Base-by-base conservation (phyloP, 208 protist species). In the Trichomonas vaginalis region DNA sequence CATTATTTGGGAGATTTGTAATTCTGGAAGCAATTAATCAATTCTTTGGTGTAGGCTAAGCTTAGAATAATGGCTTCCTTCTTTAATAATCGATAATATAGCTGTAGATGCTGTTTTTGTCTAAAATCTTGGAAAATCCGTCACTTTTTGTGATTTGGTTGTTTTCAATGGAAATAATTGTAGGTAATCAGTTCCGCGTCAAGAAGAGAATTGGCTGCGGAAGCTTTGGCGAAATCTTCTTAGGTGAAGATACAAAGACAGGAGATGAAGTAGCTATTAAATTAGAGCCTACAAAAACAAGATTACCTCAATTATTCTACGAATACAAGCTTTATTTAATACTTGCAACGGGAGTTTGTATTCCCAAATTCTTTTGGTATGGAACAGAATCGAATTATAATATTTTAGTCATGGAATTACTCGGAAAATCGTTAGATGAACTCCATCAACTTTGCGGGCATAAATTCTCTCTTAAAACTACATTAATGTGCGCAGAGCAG, bases 321-420 rank as follows among this genome's bases (percentile, higher is more conserved):
- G 99, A 99, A 97, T 98, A 98, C 40, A 98, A 98, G 56, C 97
- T 99, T 6, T 99, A 99, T 95, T 97, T 97, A 83, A 97, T 98
- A 37, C 96, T 99, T 17, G 62, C 95, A 2, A 98, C 97, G 39
- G 98, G 97, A 32, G 95, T 99, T 8, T 99, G 99, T 46, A 98
- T 99, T 48, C 98, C 99, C 0, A 96, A 98, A 37, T 97, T 99
- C 0, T 98, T 98, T 96, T 99, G 98, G 97, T 99, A 97, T 96
- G 99, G 98, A 1, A 88, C 97, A 9, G 98, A 99, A 62, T 98
- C 98, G 0, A 98, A 99, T 79, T 99, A 99, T 96, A 99, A 99
- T 96, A 98, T 99, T 17, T 98, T 99, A 97, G 99, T 99, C 39
- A 99, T 99, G 97, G 99, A 99, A 86, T 96, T 99, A 15, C 97